These are phyloP conservation scores for Russula abietina DNA, from an alignment of 768 basidiomycete species.

Conservation along the genomic window DNA sequence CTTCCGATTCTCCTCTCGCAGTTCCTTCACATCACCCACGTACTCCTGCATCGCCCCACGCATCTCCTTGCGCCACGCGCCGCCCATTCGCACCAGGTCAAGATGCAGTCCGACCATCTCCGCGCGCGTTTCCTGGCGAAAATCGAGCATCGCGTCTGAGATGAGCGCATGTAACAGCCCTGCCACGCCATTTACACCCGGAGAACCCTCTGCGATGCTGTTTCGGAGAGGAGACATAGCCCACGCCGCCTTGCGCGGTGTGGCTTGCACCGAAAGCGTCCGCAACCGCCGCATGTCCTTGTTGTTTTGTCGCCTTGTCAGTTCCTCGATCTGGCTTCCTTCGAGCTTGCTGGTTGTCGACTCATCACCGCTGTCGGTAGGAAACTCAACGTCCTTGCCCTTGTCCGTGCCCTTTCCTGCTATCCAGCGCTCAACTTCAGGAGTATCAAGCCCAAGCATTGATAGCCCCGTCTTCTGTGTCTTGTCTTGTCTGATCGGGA, in stretches of 20 bases:
- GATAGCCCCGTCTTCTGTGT: constrained; percentile 17
- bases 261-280: constrained; percentile 40
- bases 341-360: constrained; percentile 26
- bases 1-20: constrained; percentile 45
- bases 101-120: constrained; percentile 72
- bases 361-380: constrained; percentile 41
- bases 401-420: constrained; percentile 32
- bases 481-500: constrained; percentile 28
- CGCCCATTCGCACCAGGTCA: constrained; percentile 65
- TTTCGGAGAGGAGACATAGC: constrained; percentile 32
- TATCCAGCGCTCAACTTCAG: constrained; percentile 51
- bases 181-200: constrained; percentile 41
- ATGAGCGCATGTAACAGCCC: constrained; percentile 61
- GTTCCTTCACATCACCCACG: constrained; percentile 46
- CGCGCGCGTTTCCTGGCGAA: constrained; percentile 59
- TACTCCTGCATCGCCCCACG: constrained; percentile 56
- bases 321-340: constrained; percentile 32
- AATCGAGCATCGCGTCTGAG: constrained; percentile 68
- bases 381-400: constrained; percentile 33
- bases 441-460: constrained; percentile 44
- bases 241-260: constrained; percentile 43
- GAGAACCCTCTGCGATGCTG: constrained; percentile 36
- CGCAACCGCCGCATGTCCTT: constrained; percentile 37
- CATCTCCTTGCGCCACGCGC: constrained; percentile 62
- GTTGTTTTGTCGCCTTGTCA: constrained; percentile 44